Evolutionary conservation across 2,329 filamentous ascomycete genomes (phyloP).

Genomic region (Fusarium sororula): DNA sequence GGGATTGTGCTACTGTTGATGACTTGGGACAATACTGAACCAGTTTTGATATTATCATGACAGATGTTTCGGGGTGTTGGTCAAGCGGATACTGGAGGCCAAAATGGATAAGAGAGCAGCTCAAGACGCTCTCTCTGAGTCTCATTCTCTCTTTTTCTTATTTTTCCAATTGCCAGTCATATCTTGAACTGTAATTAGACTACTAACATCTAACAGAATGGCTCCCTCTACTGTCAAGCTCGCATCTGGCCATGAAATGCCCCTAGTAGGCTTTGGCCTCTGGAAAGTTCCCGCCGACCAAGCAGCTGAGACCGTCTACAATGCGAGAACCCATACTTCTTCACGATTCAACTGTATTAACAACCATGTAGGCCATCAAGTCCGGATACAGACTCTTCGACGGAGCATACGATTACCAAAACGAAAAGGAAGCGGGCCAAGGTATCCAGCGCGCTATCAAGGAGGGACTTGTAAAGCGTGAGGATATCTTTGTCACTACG

Average conservation of each 20-base stretch:
- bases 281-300: conserved; percentile 70
- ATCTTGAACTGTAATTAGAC: background rate
- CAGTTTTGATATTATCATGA: background rate
- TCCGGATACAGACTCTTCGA: conserved; percentile 63
- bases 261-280: conserved; percentile 67
- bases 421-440: conserved; percentile 71
- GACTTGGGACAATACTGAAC: background rate
- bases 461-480: conserved; percentile 70
- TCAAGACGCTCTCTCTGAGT: background rate
- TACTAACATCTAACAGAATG: conserved; percentile 19
- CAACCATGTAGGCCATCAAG: conserved; percentile 54
- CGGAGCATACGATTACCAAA: conserved; percentile 67
- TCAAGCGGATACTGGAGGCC: background rate
- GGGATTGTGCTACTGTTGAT: background rate
- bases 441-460: conserved; percentile 66
- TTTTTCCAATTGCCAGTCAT: background rate
- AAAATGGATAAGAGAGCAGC: conserved; percentile 8
- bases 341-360: background rate
- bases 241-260: conserved; percentile 40
- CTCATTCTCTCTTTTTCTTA: background rate
- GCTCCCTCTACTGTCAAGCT: conserved; percentile 36
- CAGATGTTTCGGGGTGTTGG: background rate
- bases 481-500: conserved; percentile 87
- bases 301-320: conserved; percentile 69
- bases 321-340: conserved; percentile 28